Conservation (phyloP, 495 filamentous ascomycete genomes). For the Penicillium canescens region DNA sequence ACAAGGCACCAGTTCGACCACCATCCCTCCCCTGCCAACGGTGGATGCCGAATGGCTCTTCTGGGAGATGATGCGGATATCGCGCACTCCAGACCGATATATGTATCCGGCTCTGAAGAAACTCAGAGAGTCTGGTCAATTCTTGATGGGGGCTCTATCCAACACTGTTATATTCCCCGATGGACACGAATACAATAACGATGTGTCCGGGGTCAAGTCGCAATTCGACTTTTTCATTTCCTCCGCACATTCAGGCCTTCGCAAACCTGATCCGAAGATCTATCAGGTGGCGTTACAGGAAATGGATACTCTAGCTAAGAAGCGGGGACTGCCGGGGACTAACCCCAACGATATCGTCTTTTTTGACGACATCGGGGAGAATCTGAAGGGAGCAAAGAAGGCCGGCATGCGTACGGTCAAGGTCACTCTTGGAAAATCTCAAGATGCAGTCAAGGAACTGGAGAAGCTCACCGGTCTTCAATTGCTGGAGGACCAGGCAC, state of each 20-base stretch:
- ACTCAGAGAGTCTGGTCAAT: constrained; percentile 61
- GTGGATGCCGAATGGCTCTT: constrained; percentile 83
- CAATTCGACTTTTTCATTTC: constrained; percentile 84
- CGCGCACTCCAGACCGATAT: constrained; percentile 72
- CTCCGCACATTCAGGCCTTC: constrained; percentile 79
- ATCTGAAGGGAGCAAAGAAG: constrained; percentile 76
- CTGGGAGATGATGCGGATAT: constrained; percentile 85
- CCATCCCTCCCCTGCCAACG: constrained; percentile 63
- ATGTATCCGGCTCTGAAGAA: constrained; percentile 83
- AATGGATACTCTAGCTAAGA: constrained; percentile 60
- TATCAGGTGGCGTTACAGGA: constrained; percentile 71
- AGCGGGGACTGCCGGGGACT: constrained; percentile 54
- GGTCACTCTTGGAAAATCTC: constrained; percentile 74
- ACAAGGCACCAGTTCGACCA: constrained; percentile 22
- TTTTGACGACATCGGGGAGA: constrained; percentile 94
- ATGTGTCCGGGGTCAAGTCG: constrained; percentile 50
- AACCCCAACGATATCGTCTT: constrained; percentile 74
- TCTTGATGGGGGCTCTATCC: constrained; percentile 77
- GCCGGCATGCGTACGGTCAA: constrained; percentile 81
- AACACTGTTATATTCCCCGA: constrained; percentile 85
- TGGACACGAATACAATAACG: constrained; percentile 56
- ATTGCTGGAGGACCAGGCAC: constrained; percentile 51
- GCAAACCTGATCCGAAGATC: constrained; percentile 83
- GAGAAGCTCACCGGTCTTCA: constrained; percentile 58
- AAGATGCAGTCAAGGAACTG: constrained; percentile 72